Percentiles rank a stretch among this genome's conserved stretches.
phyloP scores from a whole-genome alignment of 78 protist genomes.

The Monosiga brevicollis region DNA sequence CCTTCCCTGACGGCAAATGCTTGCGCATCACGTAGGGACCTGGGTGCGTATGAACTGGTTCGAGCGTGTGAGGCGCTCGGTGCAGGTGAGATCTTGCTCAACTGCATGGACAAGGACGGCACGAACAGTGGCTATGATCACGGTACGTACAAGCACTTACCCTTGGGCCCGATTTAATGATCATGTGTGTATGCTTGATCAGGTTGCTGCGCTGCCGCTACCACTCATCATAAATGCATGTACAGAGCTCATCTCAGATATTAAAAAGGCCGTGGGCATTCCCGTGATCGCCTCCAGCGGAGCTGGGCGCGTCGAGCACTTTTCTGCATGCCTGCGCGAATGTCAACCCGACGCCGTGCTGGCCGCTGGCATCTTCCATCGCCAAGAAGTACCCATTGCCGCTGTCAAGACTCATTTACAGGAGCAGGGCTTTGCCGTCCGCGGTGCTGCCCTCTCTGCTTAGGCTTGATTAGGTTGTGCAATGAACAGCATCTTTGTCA shows the following conservation, averaged over 20 bases:
- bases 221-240: neutral
- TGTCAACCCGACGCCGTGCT: conserved; percentile 31
- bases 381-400: conserved; percentile 18
- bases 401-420: conserved; percentile 8
- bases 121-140: conserved; percentile 30
- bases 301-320: conserved; percentile 51
- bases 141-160: neutral
- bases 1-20: too few relatives aligned
- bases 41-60: conserved; percentile 37
- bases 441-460: neutral
- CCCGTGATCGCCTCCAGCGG: conserved; percentile 68
- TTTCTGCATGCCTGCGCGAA: conserved; percentile 18
- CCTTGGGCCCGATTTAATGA: neutral
- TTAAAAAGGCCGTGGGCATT: conserved; percentile 23
- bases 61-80: conserved; percentile 49
- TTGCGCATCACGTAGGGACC: conserved; percentile 2
- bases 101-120: conserved; percentile 75
- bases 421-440: neutral
- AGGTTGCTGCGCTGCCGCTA: too few relatives aligned
- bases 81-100: conserved; percentile 66
- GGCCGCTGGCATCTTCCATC: conserved; percentile 65
- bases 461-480: neutral
- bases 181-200: too few relatives aligned
- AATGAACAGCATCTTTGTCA: neutral
- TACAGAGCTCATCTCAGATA: conserved; percentile 13